Conservation (phyloP, 441 rosid species). For the Erodium trifolium region DNA sequence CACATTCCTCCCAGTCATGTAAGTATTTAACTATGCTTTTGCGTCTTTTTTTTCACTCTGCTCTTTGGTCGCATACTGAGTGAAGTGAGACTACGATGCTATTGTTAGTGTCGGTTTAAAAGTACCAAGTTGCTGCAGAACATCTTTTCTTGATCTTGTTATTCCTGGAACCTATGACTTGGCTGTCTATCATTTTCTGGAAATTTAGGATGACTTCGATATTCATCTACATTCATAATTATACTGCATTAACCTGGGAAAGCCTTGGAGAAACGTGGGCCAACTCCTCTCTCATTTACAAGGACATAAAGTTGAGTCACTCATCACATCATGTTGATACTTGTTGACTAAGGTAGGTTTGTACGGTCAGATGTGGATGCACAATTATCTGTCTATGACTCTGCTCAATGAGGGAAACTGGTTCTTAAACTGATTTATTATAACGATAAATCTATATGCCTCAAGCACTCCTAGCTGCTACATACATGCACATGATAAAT, state of each 20-base stretch:
- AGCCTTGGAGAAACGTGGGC: not conserved
- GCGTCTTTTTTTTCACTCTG: not conserved
- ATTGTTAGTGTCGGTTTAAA: not conserved
- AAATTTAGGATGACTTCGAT: not conserved
- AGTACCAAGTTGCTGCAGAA: not conserved
- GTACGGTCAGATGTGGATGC: not conserved
- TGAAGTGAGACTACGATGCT: not conserved
- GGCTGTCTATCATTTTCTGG: not conserved
- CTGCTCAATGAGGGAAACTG: not conserved
- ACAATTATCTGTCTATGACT: not conserved
- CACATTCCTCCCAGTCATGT: slow-evolving; percentile 35
- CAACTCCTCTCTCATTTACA: not conserved
- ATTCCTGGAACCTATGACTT: not conserved
- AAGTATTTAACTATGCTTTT: slow-evolving; percentile 11
- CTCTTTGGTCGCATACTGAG: not conserved
- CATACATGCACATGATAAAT: not conserved
- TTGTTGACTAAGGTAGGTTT: not conserved
- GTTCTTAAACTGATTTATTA: not conserved
- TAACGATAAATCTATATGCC: too few species aligned
- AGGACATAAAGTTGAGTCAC: not conserved
- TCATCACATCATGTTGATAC: not conserved
- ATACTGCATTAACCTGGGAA: not conserved
- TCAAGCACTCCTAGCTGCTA: too few species aligned
- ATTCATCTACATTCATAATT: not conserved
- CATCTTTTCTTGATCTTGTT: not conserved